A percentile compares a stretch with the other conserved stretches of the same genome.
phyloP scores from a whole-genome alignment of 2,329 filamentous ascomycete genomes.

The Arthrobotrys sinensis region DNA sequence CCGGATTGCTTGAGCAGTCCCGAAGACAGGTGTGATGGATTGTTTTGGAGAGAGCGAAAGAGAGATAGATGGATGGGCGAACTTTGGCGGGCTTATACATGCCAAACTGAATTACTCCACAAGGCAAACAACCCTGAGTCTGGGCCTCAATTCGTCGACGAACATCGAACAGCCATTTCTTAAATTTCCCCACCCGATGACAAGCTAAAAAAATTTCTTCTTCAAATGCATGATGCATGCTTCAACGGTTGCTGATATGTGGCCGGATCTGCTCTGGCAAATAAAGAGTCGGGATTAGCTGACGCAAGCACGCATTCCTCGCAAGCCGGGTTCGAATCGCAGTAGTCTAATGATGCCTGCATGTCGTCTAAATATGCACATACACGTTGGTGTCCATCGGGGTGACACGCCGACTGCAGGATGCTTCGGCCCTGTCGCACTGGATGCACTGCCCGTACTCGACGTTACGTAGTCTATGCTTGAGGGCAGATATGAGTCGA shows the following conservation, averaged over 20 bases:
- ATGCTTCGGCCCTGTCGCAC: slow-evolving; percentile 5
- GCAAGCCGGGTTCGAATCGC: slow-evolving; percentile 8
- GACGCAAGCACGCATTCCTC: slow-evolving; percentile 31
- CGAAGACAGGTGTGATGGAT: slow-evolving; percentile 6
- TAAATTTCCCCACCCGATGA: slow-evolving; percentile 17
- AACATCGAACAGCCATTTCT: not conserved
- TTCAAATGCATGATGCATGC: slow-evolving; percentile 6
- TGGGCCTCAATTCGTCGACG: slow-evolving; percentile 13
- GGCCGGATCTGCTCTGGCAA: not conserved
- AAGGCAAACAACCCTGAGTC: slow-evolving; percentile 3
- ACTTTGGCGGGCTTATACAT: slow-evolving; percentile 27
- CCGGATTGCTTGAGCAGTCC: slow-evolving; percentile 25
- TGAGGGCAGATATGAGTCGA: not conserved
- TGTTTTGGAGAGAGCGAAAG: not conserved
- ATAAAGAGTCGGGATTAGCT: slow-evolving; percentile 7
- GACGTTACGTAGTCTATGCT: not conserved
- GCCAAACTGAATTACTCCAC: slow-evolving; percentile 10
- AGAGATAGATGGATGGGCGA: slow-evolving; percentile 20
- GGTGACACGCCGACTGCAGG: slow-evolving; percentile 11
- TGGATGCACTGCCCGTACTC: slow-evolving; percentile 1
- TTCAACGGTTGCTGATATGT: not conserved
- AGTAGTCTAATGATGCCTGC: slow-evolving; percentile 4
- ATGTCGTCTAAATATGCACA: slow-evolving; percentile 1
- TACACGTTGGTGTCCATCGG: slow-evolving; percentile 23
- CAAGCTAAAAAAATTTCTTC: not conserved